Percentiles rank a stretch among this genome's conserved stretches.
phyloP scores from a whole-genome alignment of 257 asterid species.

The Solanum rostratum region DNA sequence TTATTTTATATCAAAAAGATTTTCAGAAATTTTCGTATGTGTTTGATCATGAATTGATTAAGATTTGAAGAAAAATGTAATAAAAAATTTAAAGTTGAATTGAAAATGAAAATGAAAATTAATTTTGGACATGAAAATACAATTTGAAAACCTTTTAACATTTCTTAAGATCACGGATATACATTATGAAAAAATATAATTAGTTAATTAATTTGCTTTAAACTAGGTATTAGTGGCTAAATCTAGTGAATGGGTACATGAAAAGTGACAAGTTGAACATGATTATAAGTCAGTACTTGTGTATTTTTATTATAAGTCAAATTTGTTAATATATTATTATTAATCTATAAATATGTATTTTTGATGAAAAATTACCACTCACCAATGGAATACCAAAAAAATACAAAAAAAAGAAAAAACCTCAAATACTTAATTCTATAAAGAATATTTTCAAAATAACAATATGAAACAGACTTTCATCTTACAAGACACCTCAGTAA shows the following conservation, averaged over 20 bases:
- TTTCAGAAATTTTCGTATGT: background rate
- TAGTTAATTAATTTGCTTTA: background rate
- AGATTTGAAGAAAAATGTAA: background rate
- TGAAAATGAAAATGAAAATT: background rate
- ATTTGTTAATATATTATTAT: no score
- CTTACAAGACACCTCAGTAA: no score
- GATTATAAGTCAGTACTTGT: background rate
- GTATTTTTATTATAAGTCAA: no score
- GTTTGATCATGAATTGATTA: background rate
- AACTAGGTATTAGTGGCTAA: background rate
- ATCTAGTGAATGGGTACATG: background rate
- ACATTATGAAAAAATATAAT: background rate
- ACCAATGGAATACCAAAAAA: background rate
- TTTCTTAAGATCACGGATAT: background rate
- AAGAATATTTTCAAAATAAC: background rate
- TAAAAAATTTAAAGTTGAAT: background rate
- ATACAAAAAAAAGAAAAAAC: background rate
- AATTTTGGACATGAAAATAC: background rate
- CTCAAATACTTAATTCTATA: background rate
- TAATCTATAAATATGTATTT: no score
- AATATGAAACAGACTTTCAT: background rate
- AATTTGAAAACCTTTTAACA: background rate
- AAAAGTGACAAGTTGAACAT: background rate
- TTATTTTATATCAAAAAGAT: background rate
- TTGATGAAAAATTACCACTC: background rate